These are phyloP conservation scores for Ascochyta fabae DNA, from an alignment of 2,329 filamentous ascomycete genomes.

Conservation along the genomic window DNA sequence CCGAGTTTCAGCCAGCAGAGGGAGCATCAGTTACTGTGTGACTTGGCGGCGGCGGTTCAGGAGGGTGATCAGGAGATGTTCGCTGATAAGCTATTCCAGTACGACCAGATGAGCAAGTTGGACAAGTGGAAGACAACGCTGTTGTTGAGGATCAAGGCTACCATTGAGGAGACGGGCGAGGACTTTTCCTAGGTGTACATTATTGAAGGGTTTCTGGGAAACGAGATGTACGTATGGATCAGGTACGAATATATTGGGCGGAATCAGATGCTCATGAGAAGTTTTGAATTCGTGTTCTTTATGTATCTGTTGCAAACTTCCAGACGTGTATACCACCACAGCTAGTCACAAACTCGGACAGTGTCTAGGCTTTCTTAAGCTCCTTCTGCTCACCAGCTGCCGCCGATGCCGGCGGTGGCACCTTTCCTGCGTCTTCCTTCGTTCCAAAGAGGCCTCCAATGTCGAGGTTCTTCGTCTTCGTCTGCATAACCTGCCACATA, in stretches of 20 bases:
- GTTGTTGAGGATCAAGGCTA: constrained; percentile 80
- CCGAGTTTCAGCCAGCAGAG: constrained; percentile 73
- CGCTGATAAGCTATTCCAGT: constrained; percentile 85
- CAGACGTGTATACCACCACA: background rate
- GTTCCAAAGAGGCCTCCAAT: constrained; percentile 22
- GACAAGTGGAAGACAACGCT: constrained; percentile 97
- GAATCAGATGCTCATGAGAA: background rate
- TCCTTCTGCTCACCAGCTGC: constrained; percentile 1
- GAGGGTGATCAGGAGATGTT: constrained; percentile 82
- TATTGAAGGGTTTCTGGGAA: background rate
- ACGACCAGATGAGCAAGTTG: constrained; percentile 88
- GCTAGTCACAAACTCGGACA: background rate
- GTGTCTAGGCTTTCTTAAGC: constrained; percentile 1
- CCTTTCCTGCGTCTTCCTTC: constrained; percentile 5
- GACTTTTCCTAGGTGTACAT: constrained; percentile 65
- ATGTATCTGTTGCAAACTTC: background rate
- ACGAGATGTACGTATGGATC: background rate
- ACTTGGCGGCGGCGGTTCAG: constrained; percentile 78
- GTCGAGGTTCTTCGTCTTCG: constrained; percentile 47
- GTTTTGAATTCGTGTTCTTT: background rate
- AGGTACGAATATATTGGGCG: background rate
- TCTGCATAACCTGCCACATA: constrained; percentile 51
- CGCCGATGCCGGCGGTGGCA: background rate
- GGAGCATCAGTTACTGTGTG: constrained; percentile 80
- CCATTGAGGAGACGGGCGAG: constrained; percentile 74